Evolutionary conservation across 2,329 filamentous ascomycete genomes (phyloP), one percentile per base, ranked within the genome.

Genomic region (Endoconidiophora polonica): DNA sequence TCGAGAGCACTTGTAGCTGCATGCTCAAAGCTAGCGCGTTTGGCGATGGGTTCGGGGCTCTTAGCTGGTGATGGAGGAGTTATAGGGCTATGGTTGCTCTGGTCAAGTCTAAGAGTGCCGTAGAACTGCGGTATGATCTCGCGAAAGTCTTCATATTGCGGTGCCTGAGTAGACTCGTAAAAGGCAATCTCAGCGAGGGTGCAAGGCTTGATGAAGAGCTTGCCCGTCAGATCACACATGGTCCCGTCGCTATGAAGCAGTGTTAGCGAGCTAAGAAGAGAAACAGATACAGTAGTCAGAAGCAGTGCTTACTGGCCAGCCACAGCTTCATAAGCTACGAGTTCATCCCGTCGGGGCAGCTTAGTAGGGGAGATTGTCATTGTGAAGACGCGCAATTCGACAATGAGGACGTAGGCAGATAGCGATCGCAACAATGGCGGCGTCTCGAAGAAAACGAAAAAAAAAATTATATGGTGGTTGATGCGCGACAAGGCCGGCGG

Each of bases 191-290:
- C 91, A 55, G 79, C 73, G 55, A 78, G 68, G 0, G 85, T 94
- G 64, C 90, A 96, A 16, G 91, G 91, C 66, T 98, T 98, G 61
- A 95, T 86, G 62, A 98, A 84, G 33, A 96, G 71, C 55, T 83
- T 77, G 61, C 91, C 91, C 48, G 85, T 79, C 50, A 75, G 71
- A 60, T 94, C 86, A 61, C 82, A 87, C 58, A 94, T 76, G 44
- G 94, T 90, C 56, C 91, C 91, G 57, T 93, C 88, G 67, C 88
- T 95, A 61, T 43, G 55, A 46, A 39, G 44, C 2, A 29, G 7
- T 2, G 22, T 6, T 38, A 39, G 24, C 5, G 3, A 44, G 33
- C 12, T 20, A 20, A 24, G 4, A 16, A 39, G 41, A 40, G 16
- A 20, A 44, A 33, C 6, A 4, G 16, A 40, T 10, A 29, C 14